These are phyloP conservation scores for Penicillium malachiteum DNA, from an alignment of 495 filamentous ascomycete genomes.

Conservation along the genomic window DNA sequence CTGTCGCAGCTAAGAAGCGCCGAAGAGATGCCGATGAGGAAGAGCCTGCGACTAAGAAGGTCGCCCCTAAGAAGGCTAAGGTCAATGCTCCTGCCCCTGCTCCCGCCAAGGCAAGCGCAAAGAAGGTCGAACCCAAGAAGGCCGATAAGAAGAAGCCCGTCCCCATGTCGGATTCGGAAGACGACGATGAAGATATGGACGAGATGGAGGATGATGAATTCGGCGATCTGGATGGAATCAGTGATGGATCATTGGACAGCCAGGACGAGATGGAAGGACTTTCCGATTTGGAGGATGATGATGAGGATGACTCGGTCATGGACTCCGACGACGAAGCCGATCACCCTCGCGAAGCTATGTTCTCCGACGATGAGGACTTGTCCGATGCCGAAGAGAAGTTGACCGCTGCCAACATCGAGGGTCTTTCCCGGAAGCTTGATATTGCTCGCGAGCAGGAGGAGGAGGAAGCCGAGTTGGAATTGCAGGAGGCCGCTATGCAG, in stretches of 20 bases:
- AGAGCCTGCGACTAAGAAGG: constrained; percentile 27
- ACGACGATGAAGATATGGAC: constrained; percentile 38
- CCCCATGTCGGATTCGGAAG: constrained; percentile 46
- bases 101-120: constrained; percentile 33
- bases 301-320: constrained; percentile 61
- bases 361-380: constrained; percentile 93
- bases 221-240: constrained; percentile 52
- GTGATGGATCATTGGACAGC: constrained; percentile 50
- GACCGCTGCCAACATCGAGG: constrained; percentile 94
- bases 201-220: constrained; percentile 50
- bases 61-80: constrained; percentile 45
- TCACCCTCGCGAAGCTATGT: constrained; percentile 61
- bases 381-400: constrained; percentile 86
- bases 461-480: constrained; percentile 60
- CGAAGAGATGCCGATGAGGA: constrained; percentile 53
- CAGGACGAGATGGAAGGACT: constrained; percentile 49
- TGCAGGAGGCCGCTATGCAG: constrained; percentile 85
- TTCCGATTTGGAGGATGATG: constrained; percentile 57
- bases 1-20: constrained; percentile 64
- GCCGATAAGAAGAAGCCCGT: constrained; percentile 42
- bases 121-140: constrained; percentile 33
- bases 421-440: constrained; percentile 80
- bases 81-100: constrained; percentile 33
- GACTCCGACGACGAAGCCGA: constrained; percentile 73
- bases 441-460: constrained; percentile 64